Base-by-base conservation (phyloP, 306 rosid species). In the Malus sylvestris region DNA sequence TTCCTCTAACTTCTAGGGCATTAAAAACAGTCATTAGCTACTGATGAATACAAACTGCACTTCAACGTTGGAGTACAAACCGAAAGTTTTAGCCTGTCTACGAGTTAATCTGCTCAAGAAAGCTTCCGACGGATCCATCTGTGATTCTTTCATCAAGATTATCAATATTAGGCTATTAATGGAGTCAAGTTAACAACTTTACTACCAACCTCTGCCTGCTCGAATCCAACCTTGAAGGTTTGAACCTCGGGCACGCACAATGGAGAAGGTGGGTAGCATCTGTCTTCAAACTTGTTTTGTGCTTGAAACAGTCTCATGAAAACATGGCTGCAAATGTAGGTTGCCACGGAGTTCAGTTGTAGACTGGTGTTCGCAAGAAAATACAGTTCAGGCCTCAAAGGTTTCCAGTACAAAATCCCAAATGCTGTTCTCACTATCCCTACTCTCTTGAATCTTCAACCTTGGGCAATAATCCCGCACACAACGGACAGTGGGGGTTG, bases 401-500 rank as follows among this genome's bases (percentile, higher is more conserved):
- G 76, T 75, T 91, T 93, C 59, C 13, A 19, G 33, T 87, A 79
- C 57, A 96, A 91, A 32, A 85, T 75, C 70, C 88, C 87, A 53
- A 91, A 87, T 4, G 71, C 79, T 80, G 80, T 83, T 76, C 84
- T 85, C 74, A 45, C 78, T 46, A 70, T 73, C 71, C 88, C 86
- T 45, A 44, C 61, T 55, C 84, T 52, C 73, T 76, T 2, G 67
- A 84, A 72, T 84, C 88, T 38, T 73, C 81, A 60, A 49, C 78
- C 51, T 81, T 86, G 71, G 81, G 35, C 63, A 82, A 53, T 66
- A 76, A 76, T 67, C 83, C 85, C 38, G 76, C 60, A 79, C 98
- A 91, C 63, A 78, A 10, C 0, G 97, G 97, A 74, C 99, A 96
- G 4, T 89, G 67, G 0, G 99, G 99, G 59, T 96, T 93, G 0